phyloP scores from a whole-genome alignment of 495 filamentous ascomycete genomes.

The Penicillium simplicissimum region DNA sequence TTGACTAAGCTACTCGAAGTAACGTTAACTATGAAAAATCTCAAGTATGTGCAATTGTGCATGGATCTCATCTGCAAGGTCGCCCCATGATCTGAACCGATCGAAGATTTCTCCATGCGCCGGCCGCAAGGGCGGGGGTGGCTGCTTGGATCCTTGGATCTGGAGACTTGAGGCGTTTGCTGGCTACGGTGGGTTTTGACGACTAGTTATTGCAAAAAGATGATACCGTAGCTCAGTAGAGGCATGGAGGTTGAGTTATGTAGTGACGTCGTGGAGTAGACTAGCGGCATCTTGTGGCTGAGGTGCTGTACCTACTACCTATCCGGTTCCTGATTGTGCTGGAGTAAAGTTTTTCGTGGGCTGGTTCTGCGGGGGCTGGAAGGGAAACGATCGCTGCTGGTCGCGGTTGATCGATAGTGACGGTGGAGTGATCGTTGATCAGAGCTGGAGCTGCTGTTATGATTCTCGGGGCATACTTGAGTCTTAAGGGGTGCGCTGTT shows the following conservation, averaged over 20 bases:
- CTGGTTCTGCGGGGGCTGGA: background rate
- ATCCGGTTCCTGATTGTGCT: background rate
- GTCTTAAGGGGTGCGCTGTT: background rate
- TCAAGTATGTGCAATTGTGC: background rate
- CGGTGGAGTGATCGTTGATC: background rate
- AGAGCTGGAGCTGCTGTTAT: background rate
- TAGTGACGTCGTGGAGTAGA: background rate
- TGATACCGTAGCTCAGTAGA: background rate
- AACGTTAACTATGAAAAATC: background rate
- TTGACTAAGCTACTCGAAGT: too few relatives aligned
- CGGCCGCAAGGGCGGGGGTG: constrained; percentile 9
- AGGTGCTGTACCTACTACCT: background rate
- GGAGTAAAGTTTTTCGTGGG: background rate
- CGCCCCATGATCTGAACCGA: background rate
- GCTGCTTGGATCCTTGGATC: constrained; percentile 1
- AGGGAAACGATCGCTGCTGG: background rate
- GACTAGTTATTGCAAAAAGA: background rate
- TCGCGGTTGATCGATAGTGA: background rate
- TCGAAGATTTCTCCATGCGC: background rate
- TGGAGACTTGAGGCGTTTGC: background rate
- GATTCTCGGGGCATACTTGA: background rate
- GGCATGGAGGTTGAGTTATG: background rate
- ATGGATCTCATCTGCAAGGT: background rate
- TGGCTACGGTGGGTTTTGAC: background rate
- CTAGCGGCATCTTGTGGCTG: background rate